Percentiles rank a stretch among this genome's conserved stretches.
phyloP scores from a whole-genome alignment of 495 filamentous ascomycete genomes.

The Xanthoparmelia taractica region DNA sequence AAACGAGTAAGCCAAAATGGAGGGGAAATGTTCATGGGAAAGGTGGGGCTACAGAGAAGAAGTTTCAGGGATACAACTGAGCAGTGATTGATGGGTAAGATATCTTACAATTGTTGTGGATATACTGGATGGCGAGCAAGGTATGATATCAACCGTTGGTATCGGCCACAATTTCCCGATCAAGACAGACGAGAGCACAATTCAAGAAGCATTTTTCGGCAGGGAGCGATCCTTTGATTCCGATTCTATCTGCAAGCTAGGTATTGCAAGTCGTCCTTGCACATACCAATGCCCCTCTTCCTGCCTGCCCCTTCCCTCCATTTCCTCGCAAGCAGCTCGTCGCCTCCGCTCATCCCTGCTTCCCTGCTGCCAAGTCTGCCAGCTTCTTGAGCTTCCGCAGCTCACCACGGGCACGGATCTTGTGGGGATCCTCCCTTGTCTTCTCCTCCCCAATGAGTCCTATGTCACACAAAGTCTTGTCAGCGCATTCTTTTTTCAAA shows the following conservation, averaged over 20 bases:
- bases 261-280: neutral
- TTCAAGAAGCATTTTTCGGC: neutral
- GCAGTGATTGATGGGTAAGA: neutral
- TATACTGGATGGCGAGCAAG: neutral
- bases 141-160: neutral
- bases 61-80: neutral
- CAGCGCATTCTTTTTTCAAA: no score
- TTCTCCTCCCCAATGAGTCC: neutral
- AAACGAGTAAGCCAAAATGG: slow-evolving; percentile 31
- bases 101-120: neutral
- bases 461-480: neutral
- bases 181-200: neutral
- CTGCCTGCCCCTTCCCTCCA: neutral
- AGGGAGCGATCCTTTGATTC: neutral
- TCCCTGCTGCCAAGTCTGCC: slow-evolving; percentile 2
- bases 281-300: neutral
- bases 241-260: neutral
- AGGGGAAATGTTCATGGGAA: slow-evolving; percentile 28
- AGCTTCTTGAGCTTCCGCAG: neutral
- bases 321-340: neutral
- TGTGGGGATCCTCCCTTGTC: neutral
- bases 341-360: neutral
- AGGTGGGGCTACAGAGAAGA: neutral
- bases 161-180: neutral
- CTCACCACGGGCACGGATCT: slow-evolving; percentile 4